Evolutionary conservation across 176 grass and related monocot species (phyloP).

Genomic region (Alloteropsis semialata): DNA sequence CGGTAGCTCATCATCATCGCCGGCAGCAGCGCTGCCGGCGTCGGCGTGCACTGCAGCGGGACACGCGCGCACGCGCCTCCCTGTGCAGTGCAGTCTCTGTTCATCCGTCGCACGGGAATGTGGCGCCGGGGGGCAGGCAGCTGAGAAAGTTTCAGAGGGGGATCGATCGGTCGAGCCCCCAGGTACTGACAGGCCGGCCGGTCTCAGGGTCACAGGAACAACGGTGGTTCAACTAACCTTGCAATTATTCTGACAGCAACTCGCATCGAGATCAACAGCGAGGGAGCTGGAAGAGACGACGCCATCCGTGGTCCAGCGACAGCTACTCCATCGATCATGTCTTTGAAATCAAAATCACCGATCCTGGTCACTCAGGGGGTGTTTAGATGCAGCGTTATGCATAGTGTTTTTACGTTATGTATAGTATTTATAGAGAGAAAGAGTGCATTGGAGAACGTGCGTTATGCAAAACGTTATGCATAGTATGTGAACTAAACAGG

Average conservation of each 20-base stretch:
- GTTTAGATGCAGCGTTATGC: no score
- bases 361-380: not conserved
- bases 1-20: not conserved
- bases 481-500: no score
- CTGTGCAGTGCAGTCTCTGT: not conserved
- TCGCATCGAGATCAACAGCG: not conserved
- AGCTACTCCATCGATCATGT: not conserved
- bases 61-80: not conserved
- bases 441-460: no score
- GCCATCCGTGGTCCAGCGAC: slow-evolving; percentile 13
- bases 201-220: slow-evolving; percentile 7
- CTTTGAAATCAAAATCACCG: not conserved
- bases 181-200: not conserved
- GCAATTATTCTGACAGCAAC: slow-evolving; percentile 37
- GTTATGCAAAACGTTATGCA: no score
- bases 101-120: not conserved
- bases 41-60: not conserved
- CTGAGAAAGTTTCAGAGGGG: not conserved
- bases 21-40: not conserved
- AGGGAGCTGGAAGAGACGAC: slow-evolving; percentile 16
- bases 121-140: not conserved
- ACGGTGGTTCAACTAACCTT: slow-evolving; percentile 28
- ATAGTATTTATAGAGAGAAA: no score
- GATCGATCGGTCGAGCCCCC: not conserved
- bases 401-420: no score